Evolutionary conservation across 192 early-diverging fungal species (phyloP), one percentile per base, ranked within the genome.

Genomic region (Coemansia sp.): DNA sequence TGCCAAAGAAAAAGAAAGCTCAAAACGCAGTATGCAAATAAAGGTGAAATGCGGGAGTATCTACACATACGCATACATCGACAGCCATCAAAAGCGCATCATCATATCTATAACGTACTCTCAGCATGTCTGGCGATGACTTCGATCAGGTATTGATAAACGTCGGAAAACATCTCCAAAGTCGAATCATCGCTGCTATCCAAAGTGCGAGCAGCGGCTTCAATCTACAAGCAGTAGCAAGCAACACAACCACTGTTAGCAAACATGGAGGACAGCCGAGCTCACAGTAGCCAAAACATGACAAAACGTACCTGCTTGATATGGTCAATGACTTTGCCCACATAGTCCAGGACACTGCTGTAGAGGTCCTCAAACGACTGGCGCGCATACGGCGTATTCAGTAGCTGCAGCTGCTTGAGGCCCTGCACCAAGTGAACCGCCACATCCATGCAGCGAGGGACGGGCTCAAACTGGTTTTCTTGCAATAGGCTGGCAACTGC

Each of bases 61-160:
- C 18, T 58, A 58, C 52, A 55, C 13, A 31, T 55, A 28, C 50
- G 31, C 12, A 28, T 33, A 53, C 21, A 55, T 31, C 13, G 25
- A 31, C 26, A 55, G 21, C 13, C 50, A 28, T 28, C 50, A 31
- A 1, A 53, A 16, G 14, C 26, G 16, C 14, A 55, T 55, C 52
- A 55, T 31, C 14, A 14, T 28, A 21, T n/a, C 31, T 36, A 61
- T 62, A 53, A 81, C 78, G 62, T 81, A 81, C 78, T 69, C 70
- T 81, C 78, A 38, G 69, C 43, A 42, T 82, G 79, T 53, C 42
- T 82, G 2, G 79, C 73, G 25, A 82, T 76, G 2, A 82, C 56
- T 52, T 75, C 73, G 7, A 76, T 64, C 66, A 82, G 64, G 26
- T 70, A 76, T 48, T 82, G 79, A 48, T 82, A 82, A 6, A 76